Evolutionary conservation across 495 filamentous ascomycete genomes (phyloP), one percentile per base, ranked within the genome.

Genomic region (Rostrohypoxylon terebratum): DNA sequence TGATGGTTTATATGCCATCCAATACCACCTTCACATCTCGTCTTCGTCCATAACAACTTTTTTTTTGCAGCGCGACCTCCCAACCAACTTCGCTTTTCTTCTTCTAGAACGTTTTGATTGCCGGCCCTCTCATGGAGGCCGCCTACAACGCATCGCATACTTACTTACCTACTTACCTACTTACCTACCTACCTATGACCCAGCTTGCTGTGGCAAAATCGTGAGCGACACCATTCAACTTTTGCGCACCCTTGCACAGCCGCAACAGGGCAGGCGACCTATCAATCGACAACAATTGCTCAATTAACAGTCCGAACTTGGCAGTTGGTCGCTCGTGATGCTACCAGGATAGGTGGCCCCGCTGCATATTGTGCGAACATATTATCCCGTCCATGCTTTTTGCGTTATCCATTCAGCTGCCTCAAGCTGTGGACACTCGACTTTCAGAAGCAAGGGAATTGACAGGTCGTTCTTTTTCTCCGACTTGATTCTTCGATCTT

Each of bases 201-300:
- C 20, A 40, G 58, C 63, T 57, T 50, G 20, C 40, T 57, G 70
- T 73, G 70, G 70, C 70, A 47, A 73, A 68, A 60, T 65, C 54
- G 44, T 14, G 28, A 42, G 18, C 25, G 63, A 33, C 59, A 65
- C 33, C 20, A 57, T 48, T 36, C 48, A 25, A 50, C 21, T 50
- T 44, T 62, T 57, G 57, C 68, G 33, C 47, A 72, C 31, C 70
- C 65, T 68, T 73, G 70, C 70, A 73, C 60, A 60, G 64, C 70
- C 60, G 70, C 70, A 68, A 23, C 45, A 58, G 53, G 28, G 63
- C 63, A 53, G 14, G 28, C 57, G 34, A 62, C 69, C 63, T 66
- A 67, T 72, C 62, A 57, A 53, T 38, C 63, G 34, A 36, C 48
- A 40, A 42, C 58, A 38, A 47, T 62, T 59, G 48, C 55, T 66